Percentiles rank a stretch among this genome's conserved stretches.
These are phyloP conservation scores for Eimeria falciformis DNA, from an alignment of 169 alveolate species.

Conservation along the genomic window DNA sequence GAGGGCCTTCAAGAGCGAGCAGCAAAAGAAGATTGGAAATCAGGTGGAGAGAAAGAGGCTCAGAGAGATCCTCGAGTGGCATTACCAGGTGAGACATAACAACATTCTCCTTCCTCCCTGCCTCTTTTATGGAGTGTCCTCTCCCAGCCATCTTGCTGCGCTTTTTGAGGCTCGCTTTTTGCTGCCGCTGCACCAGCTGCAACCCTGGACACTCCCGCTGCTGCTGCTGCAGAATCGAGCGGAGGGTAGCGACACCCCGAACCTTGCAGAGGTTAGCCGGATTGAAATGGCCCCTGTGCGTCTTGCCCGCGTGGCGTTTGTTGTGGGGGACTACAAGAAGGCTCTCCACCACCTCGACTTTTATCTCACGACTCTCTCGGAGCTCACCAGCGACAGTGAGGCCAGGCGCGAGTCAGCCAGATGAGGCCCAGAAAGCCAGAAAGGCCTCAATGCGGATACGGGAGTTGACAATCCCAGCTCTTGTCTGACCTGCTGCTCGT, in stretches of 20 bases:
- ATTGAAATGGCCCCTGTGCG: constrained; percentile 71
- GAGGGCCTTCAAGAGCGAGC: constrained; percentile 76
- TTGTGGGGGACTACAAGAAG: constrained; percentile 73
- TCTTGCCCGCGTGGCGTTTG: constrained; percentile 69
- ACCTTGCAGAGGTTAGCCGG: constrained; percentile 62
- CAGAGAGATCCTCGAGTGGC: constrained; percentile 69
- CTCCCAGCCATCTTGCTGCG: not conserved
- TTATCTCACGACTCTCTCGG: constrained; percentile 74
- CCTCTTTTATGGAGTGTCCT: not conserved
- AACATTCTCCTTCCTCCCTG: not conserved
- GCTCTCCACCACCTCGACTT: constrained; percentile 74
- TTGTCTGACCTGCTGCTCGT: not conserved
- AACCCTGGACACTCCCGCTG: not conserved
- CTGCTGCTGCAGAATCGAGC: constrained; percentile 48
- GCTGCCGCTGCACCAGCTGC: not conserved
- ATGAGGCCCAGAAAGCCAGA: not conserved
- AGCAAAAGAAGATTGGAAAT: constrained; percentile 74
- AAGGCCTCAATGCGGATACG: not conserved
- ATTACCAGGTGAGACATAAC: constrained; percentile 45
- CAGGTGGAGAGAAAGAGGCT: constrained; percentile 72
- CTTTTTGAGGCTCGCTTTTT: not conserved
- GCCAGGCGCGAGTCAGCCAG: not conserved
- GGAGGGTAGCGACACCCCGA: constrained; percentile 60
- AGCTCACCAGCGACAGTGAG: constrained; percentile 76
- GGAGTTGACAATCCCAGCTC: not conserved